A percentile compares a stretch with the other conserved stretches of the same genome.
These are phyloP conservation scores for Abelmoschus esculentus DNA, from an alignment of 345 rosid species.

Conservation along the genomic window DNA sequence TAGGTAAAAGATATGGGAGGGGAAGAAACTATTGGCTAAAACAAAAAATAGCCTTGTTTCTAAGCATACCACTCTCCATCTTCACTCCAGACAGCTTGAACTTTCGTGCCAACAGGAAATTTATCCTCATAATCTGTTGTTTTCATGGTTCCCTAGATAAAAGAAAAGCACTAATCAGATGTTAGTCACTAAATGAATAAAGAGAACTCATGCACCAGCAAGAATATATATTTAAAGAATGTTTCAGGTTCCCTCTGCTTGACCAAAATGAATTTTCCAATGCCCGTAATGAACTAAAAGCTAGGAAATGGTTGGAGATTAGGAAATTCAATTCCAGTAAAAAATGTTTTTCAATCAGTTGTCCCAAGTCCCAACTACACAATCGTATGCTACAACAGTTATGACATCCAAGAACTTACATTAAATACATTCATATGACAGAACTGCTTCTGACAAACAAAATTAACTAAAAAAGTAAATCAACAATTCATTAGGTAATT, in stretches of 20 bases:
- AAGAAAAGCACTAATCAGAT: neutral
- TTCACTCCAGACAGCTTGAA: slow-evolving; percentile 95
- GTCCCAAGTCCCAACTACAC: neutral
- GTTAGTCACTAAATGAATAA: neutral
- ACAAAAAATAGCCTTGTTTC: neutral
- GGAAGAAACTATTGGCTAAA: slow-evolving; percentile 14
- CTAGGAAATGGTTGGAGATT: neutral
- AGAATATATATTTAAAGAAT: neutral
- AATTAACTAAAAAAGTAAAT: neutral
- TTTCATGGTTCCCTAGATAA: slow-evolving; percentile 35
- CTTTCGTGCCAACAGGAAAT: slow-evolving; percentile 76
- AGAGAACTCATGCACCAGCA: neutral
- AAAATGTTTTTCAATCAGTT: neutral
- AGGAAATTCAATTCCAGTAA: neutral
- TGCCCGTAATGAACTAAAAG: neutral
- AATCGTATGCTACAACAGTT: neutral
- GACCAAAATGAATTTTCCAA: neutral
- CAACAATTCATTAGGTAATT: slow-evolving; percentile 18
- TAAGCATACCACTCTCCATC: slow-evolving; percentile 88
- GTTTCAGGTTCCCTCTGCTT: neutral
- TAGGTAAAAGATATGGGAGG: slow-evolving; percentile 37
- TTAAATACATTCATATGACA: neutral
- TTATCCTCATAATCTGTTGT: slow-evolving; percentile 36
- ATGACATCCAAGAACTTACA: neutral
- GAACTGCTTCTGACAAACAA: neutral